Base-by-base conservation (phyloP, 2,329 filamentous ascomycete species). In the Nannizzia gypsea region DNA sequence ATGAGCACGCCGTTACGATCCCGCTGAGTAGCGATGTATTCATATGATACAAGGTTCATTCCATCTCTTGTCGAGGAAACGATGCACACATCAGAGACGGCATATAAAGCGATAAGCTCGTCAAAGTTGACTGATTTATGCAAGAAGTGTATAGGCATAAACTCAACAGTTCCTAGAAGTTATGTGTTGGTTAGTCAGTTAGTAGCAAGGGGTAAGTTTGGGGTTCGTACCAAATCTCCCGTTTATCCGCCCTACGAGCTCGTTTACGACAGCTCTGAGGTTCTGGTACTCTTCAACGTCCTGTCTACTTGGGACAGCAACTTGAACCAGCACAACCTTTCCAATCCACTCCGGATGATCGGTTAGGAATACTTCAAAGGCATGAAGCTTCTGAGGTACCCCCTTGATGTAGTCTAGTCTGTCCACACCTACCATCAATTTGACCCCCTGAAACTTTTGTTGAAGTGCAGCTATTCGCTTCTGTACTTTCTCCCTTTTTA, bases 201-300 rank as follows among this genome's bases (percentile, higher is more conserved):
- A 13, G 44, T 5, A 6, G 26, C 48, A n/a, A 9, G 20, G 24
- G 24, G 40, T 34, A 26, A 17, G 13, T 17, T 17, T n/a, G 26
- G 22, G 11, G n/a, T 59, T 68, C 76, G 59, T 70, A 81, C 80
- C 91, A 69, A 96, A 97, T 71, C 89, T 90, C 69, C 93, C 93
- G 71, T 99, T 99, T 77, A 99, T 97, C 63, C 92, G 84, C 40
- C 93, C 93, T 13, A 97, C 92, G 9, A 97, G 82, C 77, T 99
- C 93, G 72, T 97, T 99, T 70, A 96, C 91, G 3, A 96, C 90
- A 20, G 91, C 90, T 28, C 92, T 86, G 38, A 99, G 80, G 70
- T 97, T 96, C 73, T 97, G 92, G 71, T 99, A 97, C 71, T 97
- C 93, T 69, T 97, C 93, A 60, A 97, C 93, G 69, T 97, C 93